Base-by-base conservation (phyloP, 441 rosid species). In the Corymbia calophylla region DNA sequence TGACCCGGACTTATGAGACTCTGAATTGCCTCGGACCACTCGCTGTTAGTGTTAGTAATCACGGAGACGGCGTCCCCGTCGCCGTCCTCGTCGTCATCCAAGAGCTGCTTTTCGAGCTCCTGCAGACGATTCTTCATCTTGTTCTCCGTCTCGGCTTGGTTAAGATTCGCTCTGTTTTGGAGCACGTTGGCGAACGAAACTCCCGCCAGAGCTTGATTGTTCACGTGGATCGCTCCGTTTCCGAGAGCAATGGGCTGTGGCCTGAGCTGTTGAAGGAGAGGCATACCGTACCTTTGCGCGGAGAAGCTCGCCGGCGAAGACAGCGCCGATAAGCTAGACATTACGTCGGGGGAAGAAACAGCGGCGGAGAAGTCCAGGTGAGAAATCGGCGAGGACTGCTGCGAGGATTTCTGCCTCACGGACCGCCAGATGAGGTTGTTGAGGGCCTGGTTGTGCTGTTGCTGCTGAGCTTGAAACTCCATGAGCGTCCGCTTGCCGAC, bases 61-160 rank as follows among this genome's bases (percentile, higher is more conserved):
- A 93, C 99, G 5, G 98, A 96, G 87, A 94, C 96, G 39, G 94
- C 94, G 85, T 95, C 98, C 17, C 92, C 95, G 86, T 92, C 95
- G 1, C 93, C 97, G 12, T 93, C 95, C 55, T 92, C 93, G 91
- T 92, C 88, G 84, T 95, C 96, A 86, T 96, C 98, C 2, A 97
- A 90, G 58, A 97, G 97, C 93, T 94, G 96, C 88, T 95, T 97
- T 91, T 96, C 98, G 60, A 98, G 94, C 92, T 98, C 99, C 66
- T 94, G 98, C 27, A 98, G 94, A 90, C 91, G 93, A 89, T 95
- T 96, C 96, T 93, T 92, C 98, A 96, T 95, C 94, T 93, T 94
- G 87, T 92, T 94, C 92, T 96, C 96, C 87, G 95, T 90, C 25
- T 96, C 99, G 5, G 25, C 39, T 66, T 66, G 73, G 73, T 15